Base-by-base conservation (phyloP, 495 filamentous ascomycete species). In the Margaritispora aquatica region DNA sequence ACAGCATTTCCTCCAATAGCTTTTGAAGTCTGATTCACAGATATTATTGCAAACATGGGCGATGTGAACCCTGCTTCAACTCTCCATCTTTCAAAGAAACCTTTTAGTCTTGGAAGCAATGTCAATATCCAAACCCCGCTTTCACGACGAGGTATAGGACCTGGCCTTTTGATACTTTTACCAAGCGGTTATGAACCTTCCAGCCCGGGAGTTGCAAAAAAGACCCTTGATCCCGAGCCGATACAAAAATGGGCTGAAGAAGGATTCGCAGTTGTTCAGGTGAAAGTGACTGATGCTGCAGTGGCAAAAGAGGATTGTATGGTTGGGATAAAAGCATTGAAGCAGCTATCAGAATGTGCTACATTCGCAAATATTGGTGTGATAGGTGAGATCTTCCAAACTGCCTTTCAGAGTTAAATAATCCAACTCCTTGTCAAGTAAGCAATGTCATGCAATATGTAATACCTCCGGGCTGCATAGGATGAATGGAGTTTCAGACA, bases 241-340 rank as follows among this genome's bases (percentile, higher is more conserved):
- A 57, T 75, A 21, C 63, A 74, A 54, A 85, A 84, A 71, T 85
- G 82, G 80, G 82, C 81, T 2, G 81, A 85, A 64, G 81, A 84
- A 68, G 76, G 82, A 5, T 84, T 77, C 55, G 73, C 77, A 1
- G 78, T 82, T 2, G 77, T 69, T 0, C 74, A 79, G 61, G 60
- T 81, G 17, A 31, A 61, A 58, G 62, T 49, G 38, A n/a, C 7
- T 9, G 1, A 47, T 51, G 15, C 52, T 19, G 23, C 15, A 53
- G 49, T 34, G 15, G 21, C 21, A 17, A 41, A 29, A 23, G 53
- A 61, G 9, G 59, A 17, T n/a, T 56, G 53, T 36, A 59, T 59
- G 20, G 36, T 58, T 17, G 65, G 38, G 19, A 36, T 65, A 26
- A 41, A 57, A 17, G 57, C 46, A 20, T 44, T 68, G 48, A 60